Evolutionary conservation across 768 basidiomycete genomes (phyloP), one percentile per base, ranked within the genome.

Genomic region (Suillus bovinus): DNA sequence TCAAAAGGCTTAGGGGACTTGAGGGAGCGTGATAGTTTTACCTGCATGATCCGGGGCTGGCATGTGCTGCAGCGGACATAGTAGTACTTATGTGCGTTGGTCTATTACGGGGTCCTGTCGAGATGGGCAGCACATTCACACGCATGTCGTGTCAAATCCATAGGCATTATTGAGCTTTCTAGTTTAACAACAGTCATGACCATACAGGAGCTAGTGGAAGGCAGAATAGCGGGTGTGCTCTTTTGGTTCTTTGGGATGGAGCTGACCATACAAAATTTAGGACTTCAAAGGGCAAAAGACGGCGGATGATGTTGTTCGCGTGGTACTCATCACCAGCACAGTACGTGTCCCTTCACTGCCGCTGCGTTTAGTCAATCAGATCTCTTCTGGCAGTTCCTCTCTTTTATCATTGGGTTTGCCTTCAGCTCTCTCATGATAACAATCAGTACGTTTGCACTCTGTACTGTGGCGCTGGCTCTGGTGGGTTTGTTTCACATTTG

Each of bases 281-380:
- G 73, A 74, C 56, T 74, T 76, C 64, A 61, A 73, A 65, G 73
- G 73, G 17, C 73, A 74, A 52, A 71, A 66, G 65, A 67, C 59
- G 44, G 63, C 47, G 5, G 73, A 76, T 58, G 56, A 65, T 47
- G 65, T 74, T 22, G 42, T 59, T 58, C 73, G 67, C 20, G 52
- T 73, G 42, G 64, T 41, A 13, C 60, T 76, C 64, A 58, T 72
- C 27, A n/a, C 33, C 41, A 60, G 63, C 59, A 70, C 71, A 1
- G 73, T 76, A 42, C 34, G 73, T 65, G n/a, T n/a, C 27, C 14
- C 29, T 49, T 46, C 22, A 22, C 46, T 16, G 11, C 42, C 24
- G 13, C 33, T 29, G 41, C 10, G 10, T 59, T 33, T 27, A 16
- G 49, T 2, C 16, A 38, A 6, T 22, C 39, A 20, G 34, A 65